Evolutionary conservation across 1,284 basidiomycete species (phyloP).

Genomic region (Bondarzewia mesenterica): DNA sequence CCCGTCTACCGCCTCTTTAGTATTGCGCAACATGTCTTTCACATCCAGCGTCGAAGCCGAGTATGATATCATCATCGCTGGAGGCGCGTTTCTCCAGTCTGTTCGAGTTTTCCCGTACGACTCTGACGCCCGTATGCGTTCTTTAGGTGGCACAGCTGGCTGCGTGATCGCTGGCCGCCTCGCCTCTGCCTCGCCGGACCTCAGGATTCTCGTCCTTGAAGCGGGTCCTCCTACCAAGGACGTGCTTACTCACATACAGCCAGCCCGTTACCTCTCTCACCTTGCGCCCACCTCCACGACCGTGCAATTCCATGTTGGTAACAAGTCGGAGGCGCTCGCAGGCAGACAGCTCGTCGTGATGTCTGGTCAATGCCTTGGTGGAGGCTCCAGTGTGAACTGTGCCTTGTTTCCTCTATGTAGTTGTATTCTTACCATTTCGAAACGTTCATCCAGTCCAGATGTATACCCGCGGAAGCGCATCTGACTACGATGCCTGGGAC

Average conservation of each 20-base stretch:
- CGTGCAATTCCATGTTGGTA: conserved; percentile 32
- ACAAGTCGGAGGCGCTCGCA: conserved; percentile 33
- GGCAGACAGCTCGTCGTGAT: conserved; percentile 35
- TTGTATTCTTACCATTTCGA: neutral
- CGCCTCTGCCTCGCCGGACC: conserved; percentile 32
- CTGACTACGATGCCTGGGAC: conserved; percentile 52
- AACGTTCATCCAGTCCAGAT: conserved; percentile 30
- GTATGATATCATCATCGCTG: conserved; percentile 41
- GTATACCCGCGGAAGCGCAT: conserved; percentile 44
- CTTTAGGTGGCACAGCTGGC: conserved; percentile 35
- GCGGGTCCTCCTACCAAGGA: conserved; percentile 37
- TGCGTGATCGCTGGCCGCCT: conserved; percentile 40
- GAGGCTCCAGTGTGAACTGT: conserved; percentile 57
- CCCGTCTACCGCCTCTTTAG: neutral
- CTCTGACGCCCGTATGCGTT: neutral
- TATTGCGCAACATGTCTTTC: conserved; percentile 8
- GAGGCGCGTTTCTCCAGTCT: conserved; percentile 23
- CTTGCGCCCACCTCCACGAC: conserved; percentile 31
- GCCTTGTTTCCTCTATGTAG: neutral
- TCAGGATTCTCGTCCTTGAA: conserved; percentile 39
- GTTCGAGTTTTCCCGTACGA: neutral
- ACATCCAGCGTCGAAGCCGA: conserved; percentile 6
- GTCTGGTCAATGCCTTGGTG: conserved; percentile 44
- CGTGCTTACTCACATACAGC: conserved; percentile 38
- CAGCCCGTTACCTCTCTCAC: conserved; percentile 36